A percentile compares a stretch with the other conserved stretches of the same genome.
Conservation (phyloP, 1,139 yeast species). For the Spencermartinsiella ligniputridi region DNA sequence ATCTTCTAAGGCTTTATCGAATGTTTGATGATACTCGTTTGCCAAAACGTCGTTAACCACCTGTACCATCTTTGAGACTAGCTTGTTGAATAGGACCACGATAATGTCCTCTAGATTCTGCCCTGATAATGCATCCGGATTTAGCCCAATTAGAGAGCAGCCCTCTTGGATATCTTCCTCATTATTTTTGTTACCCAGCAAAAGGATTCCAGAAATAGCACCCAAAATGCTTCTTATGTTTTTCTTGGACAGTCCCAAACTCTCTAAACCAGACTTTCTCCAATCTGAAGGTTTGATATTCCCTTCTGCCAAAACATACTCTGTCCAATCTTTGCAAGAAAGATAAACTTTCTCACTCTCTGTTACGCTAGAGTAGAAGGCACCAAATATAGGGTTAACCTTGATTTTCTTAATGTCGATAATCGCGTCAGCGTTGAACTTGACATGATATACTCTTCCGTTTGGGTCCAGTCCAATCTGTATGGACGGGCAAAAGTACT, state of each 20-base stretch:
- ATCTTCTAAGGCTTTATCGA: slow-evolving; percentile 2
- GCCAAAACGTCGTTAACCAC: neutral
- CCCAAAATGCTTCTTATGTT: slow-evolving; percentile 1
- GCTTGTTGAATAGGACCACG: neutral
- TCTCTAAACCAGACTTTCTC: neutral
- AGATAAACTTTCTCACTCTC: slow-evolving; percentile 3
- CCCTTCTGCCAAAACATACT: neutral
- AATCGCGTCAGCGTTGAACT: slow-evolving; percentile 24
- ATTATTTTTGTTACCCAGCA: neutral
- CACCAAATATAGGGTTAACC: neutral
- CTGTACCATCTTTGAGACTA: neutral
- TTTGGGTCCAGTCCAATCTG: slow-evolving; percentile 24
- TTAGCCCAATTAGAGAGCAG: slow-evolving; percentile 6
- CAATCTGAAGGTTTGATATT: neutral
- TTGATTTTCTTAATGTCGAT: neutral
- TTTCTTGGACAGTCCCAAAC: slow-evolving; percentile 2
- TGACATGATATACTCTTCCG: slow-evolving; percentile 29
- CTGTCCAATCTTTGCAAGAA: neutral
- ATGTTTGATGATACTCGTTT: neutral
- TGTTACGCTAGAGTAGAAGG: neutral
- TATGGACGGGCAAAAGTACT: slow-evolving; percentile 31
- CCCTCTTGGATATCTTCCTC: slow-evolving; percentile 5
- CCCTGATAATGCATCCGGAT: slow-evolving; percentile 1
- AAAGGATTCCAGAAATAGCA: slow-evolving; percentile 4
- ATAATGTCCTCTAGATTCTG: neutral